Conservation (phyloP, 768 basidiomycete genomes). For the Pleurotus citrinopileatus region DNA sequence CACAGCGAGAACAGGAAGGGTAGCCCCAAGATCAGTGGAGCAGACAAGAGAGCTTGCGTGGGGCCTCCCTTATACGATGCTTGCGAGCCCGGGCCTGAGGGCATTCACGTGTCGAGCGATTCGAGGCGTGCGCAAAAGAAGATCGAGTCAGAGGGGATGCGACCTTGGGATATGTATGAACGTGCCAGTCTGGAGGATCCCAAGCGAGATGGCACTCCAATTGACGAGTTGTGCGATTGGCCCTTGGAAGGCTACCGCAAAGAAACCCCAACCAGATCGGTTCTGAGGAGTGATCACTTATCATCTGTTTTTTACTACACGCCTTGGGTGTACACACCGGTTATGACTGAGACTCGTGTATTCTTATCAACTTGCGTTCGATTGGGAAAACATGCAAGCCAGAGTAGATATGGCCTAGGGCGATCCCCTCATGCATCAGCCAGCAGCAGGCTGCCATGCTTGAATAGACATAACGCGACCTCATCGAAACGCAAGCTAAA, state of each 20-base stretch:
- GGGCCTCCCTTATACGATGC: not conserved
- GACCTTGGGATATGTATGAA: slow-evolving; percentile 1
- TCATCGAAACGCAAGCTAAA: not conserved
- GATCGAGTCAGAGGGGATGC: slow-evolving; percentile 2
- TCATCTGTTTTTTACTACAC: not conserved
- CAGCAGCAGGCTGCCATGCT: not conserved
- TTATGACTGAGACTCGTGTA: not conserved
- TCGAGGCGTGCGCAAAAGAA: not conserved
- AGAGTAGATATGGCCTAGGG: not conserved
- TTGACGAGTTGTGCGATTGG: not conserved
- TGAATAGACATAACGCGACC: not conserved
- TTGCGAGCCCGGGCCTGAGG: slow-evolving; percentile 4
- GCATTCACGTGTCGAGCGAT: slow-evolving; percentile 1
- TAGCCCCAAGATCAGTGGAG: not conserved
- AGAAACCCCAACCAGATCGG: not conserved
- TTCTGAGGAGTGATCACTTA: not conserved
- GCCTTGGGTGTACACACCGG: not conserved
- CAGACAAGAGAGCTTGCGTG: not conserved
- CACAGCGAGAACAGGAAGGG: not conserved
- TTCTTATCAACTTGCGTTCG: not conserved
- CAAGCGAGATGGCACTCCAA: not conserved
- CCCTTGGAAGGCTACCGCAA: not conserved
- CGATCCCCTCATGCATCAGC: not conserved
- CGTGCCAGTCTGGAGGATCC: too few species aligned
- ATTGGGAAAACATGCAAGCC: not conserved